phyloP scores from a whole-genome alignment of 2,329 filamentous ascomycete genomes.

The Calonectria pteridis region DNA sequence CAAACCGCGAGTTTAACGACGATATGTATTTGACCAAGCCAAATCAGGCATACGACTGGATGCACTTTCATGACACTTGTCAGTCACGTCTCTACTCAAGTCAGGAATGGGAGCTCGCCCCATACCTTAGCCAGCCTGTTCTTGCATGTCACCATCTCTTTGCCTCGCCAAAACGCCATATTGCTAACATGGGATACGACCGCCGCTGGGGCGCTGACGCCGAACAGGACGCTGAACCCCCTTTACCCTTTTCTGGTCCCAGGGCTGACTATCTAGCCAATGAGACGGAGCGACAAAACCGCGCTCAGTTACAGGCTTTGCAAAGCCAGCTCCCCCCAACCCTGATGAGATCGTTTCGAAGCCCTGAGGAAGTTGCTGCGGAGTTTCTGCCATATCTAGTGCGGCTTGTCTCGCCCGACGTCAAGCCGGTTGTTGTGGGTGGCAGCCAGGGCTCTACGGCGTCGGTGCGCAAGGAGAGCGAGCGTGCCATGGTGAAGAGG shows the following conservation, averaged over 20 bases:
- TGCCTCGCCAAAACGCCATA: conserved; percentile 73
- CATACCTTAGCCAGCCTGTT: conserved; percentile 88
- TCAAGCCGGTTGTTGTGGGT: conserved; percentile 90
- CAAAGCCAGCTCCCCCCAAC: conserved; percentile 79
- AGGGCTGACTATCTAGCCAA: conserved; percentile 84
- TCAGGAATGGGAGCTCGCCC: conserved; percentile 92
- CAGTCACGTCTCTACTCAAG: conserved; percentile 82
- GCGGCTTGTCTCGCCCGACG: conserved; percentile 86
- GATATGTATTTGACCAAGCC: conserved; percentile 93
- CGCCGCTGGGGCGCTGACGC: conserved; percentile 58
- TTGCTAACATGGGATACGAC: conserved; percentile 56
- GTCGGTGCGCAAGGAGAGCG: conserved; percentile 87
- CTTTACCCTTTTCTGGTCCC: conserved; percentile 83
- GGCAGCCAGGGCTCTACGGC: conserved; percentile 77
- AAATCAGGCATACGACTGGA: conserved; percentile 89
- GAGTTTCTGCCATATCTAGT: conserved; percentile 89
- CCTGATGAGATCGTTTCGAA: conserved; percentile 82
- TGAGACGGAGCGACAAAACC: conserved; percentile 85
- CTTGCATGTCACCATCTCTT: conserved; percentile 94
- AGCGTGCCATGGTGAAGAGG: conserved; percentile 83
- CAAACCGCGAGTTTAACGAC: conserved; percentile 90
- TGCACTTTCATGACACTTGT: conserved; percentile 90
- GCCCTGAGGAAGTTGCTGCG: conserved; percentile 79
- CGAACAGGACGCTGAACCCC: conserved; percentile 61
- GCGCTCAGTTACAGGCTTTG: conserved; percentile 78